phyloP scores from a whole-genome alignment of 352 stramenopile genomes.

The Phytophthora crassamura region DNA sequence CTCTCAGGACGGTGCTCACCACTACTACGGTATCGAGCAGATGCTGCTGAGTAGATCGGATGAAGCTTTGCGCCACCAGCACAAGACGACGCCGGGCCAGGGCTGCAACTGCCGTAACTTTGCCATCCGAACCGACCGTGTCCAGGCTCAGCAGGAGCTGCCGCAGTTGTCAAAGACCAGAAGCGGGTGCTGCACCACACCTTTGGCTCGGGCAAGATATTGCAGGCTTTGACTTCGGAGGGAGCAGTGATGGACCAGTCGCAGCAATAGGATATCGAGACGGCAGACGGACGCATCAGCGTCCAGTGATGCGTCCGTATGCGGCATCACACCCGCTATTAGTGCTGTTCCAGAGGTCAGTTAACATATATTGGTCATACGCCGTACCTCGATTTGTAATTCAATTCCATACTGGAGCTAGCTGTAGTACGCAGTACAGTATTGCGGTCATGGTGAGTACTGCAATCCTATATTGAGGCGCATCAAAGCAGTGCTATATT shows the following conservation, averaged over 20 bases:
- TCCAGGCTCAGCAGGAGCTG: conserved; percentile 32
- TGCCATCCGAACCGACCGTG: conserved; percentile 40
- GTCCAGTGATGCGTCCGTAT: too few relatives aligned
- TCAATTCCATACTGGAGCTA: too few relatives aligned
- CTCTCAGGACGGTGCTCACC: too few relatives aligned
- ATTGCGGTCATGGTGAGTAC: too few relatives aligned
- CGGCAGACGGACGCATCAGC: conserved; percentile 20
- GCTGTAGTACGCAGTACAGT: too few relatives aligned
- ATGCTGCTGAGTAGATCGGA: conserved; percentile 59
- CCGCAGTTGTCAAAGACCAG: conserved; percentile 39
- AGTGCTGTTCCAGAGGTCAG: background rate
- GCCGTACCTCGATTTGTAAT: too few relatives aligned
- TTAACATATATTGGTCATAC: too few relatives aligned
- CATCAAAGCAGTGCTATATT: too few relatives aligned
- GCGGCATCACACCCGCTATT: background rate
- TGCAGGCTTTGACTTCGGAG: conserved; percentile 59
- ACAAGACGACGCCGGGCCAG: conserved; percentile 33
- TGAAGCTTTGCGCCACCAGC: conserved; percentile 44
- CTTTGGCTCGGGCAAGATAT: conserved; percentile 56
- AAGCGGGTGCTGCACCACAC: conserved; percentile 60
- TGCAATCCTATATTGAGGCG: too few relatives aligned
- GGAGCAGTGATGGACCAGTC: conserved; percentile 15
- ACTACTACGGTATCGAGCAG: too few relatives aligned
- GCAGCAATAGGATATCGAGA: conserved; percentile 35
- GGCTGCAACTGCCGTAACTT: conserved; percentile 43